These are phyloP conservation scores for Penicillium nucicola DNA, from an alignment of 495 filamentous ascomycete genomes.

Conservation along the genomic window DNA sequence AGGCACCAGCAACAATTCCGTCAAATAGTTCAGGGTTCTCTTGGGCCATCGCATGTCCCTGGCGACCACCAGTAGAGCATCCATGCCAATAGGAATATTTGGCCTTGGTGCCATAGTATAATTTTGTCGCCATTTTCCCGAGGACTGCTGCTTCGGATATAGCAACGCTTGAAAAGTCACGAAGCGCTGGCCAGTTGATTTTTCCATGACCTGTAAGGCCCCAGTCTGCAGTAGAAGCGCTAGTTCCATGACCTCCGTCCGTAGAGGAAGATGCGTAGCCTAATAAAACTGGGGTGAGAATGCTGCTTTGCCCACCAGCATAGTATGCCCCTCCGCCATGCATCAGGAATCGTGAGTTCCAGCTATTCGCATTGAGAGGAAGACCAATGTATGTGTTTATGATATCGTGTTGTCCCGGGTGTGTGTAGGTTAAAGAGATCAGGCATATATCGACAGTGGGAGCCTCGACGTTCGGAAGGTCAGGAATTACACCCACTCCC, in stretches of 20 bases:
- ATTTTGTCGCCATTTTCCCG: slow-evolving; percentile 12
- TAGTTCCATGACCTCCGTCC: slow-evolving; percentile 23
- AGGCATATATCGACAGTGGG: slow-evolving; percentile 31
- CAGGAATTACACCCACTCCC: slow-evolving; percentile 4
- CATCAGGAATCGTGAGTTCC: slow-evolving; percentile 41
- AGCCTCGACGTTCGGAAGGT: neutral
- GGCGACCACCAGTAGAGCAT: slow-evolving; percentile 47
- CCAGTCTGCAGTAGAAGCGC: slow-evolving; percentile 25
- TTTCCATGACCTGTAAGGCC: slow-evolving; percentile 38
- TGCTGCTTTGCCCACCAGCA: slow-evolving; percentile 23
- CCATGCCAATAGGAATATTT: slow-evolving; percentile 45
- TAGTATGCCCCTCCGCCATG: slow-evolving; percentile 46
- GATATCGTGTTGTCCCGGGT: slow-evolving; percentile 35
- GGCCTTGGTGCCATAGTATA: slow-evolving; percentile 11
- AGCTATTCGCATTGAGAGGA: slow-evolving; percentile 23
- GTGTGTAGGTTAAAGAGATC: slow-evolving; percentile 41
- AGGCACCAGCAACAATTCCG: slow-evolving; percentile 57
- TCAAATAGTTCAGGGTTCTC: slow-evolving; percentile 50
- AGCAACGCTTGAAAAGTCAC: slow-evolving; percentile 41
- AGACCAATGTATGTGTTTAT: slow-evolving; percentile 38
- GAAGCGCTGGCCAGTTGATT: slow-evolving; percentile 33
- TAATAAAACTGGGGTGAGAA: slow-evolving; percentile 17
- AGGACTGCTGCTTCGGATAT: slow-evolving; percentile 28
- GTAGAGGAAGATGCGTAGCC: slow-evolving; percentile 41
- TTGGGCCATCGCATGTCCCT: slow-evolving; percentile 43